phyloP scores from a whole-genome alignment of 805 yeast genomes.

The Clavispora asparagi region DNA sequence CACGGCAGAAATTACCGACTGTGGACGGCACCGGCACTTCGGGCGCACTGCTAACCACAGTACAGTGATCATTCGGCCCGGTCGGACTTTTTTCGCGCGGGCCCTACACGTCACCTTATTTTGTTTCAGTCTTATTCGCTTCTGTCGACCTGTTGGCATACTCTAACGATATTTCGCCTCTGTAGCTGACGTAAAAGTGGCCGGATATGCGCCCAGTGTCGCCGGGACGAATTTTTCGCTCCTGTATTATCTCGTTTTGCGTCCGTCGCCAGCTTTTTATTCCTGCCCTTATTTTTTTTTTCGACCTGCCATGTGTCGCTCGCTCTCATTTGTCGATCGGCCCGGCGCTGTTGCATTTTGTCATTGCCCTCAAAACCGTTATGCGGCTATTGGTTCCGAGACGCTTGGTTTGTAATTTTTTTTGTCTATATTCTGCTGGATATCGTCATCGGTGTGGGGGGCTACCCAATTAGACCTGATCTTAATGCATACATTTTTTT shows the following conservation, averaged over 20 bases:
- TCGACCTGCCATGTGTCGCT: background rate
- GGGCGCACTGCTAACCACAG: background rate
- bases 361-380: background rate
- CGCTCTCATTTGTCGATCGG: background rate
- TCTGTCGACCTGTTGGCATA: background rate
- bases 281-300: background rate
- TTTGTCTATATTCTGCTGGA: background rate
- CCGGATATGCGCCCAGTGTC: background rate
- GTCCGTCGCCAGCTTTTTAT: background rate
- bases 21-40: constrained; percentile 4
- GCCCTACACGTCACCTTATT: background rate
- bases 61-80: background rate
- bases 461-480: too few species aligned
- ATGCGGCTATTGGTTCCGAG: background rate
- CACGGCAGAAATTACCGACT: constrained; percentile 2
- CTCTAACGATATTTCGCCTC: too few species aligned
- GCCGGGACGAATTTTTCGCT: background rate
- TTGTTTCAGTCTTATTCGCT: background rate
- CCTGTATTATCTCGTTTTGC: background rate
- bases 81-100: background rate
- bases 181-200: background rate
- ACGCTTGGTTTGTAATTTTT: background rate
- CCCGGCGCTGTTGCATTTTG: background rate
- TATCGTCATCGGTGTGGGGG: background rate
- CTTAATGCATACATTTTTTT: too few species aligned